Evolutionary conservation across 345 rosid species (phyloP).

Genomic region (Aquilaria malaccensis): DNA sequence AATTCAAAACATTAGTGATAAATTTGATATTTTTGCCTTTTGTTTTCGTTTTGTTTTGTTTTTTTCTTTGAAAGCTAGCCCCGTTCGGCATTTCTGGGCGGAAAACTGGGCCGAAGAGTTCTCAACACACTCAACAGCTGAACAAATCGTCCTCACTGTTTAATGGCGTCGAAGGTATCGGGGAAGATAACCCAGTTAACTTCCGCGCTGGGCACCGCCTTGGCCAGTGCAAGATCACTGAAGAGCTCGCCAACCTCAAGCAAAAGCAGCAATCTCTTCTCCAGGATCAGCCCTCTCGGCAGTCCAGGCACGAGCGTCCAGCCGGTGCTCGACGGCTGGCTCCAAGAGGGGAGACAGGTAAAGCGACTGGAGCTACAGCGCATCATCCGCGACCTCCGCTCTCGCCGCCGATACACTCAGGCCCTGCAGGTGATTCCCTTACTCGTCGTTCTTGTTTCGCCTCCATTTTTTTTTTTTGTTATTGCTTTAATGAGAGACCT

Average conservation of each 20-base stretch:
- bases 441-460: no score
- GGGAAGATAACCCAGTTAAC: neutral
- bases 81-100: no score
- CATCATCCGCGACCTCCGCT: constrained; percentile 28
- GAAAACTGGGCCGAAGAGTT: no score
- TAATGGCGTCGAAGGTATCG: no score
- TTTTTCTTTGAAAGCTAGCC: no score
- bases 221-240: constrained; percentile 7
- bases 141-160: no score
- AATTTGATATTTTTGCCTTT: no score
- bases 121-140: no score
- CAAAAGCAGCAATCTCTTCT: constrained; percentile 15
- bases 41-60: no score
- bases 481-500: no score
- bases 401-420: constrained; percentile 23
- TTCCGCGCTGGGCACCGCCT: neutral
- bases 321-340: constrained; percentile 39
- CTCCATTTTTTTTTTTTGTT: no score
- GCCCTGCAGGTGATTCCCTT: constrained; percentile 33
- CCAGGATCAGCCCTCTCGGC: constrained; percentile 29
- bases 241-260: neutral
- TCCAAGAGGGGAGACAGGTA: constrained; percentile 19
- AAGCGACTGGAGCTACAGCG: constrained; percentile 12
- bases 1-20: no score
- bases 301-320: constrained; percentile 21